Evolutionary conservation across 345 rosid genomes (phyloP).

Genomic region (Excoecaria agallocha): DNA sequence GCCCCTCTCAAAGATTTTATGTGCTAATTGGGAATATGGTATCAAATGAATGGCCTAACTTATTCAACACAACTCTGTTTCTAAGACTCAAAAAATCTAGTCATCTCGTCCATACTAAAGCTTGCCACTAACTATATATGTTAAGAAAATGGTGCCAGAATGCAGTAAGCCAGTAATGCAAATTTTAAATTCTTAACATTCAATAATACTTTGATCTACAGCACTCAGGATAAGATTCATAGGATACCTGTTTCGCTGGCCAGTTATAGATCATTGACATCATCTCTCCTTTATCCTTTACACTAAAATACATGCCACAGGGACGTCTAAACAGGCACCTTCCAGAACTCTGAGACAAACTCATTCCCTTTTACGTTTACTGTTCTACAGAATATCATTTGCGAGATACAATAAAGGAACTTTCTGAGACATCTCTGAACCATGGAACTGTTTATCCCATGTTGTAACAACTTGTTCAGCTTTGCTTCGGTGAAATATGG

Average conservation of each 20-base stretch:
- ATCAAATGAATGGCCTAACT: too few relatives aligned
- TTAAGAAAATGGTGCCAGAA: too few relatives aligned
- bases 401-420: slow-evolving; percentile 92
- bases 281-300: slow-evolving; percentile 99
- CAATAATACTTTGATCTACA: not conserved
- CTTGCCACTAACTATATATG: not conserved
- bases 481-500: slow-evolving; percentile 86
- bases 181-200: not conserved
- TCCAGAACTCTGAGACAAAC: slow-evolving; percentile 89
- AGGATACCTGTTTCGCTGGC: slow-evolving; percentile 70
- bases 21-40: too few relatives aligned
- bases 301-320: slow-evolving; percentile 98
- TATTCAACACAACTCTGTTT: too few relatives aligned
- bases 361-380: slow-evolving; percentile 93
- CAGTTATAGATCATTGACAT: slow-evolving; percentile 99
- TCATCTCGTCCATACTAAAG: too few relatives aligned
- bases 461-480: slow-evolving; percentile 79
- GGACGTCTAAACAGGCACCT: slow-evolving; percentile 95
- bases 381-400: slow-evolving; percentile 89
- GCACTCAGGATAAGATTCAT: slow-evolving; percentile 4
- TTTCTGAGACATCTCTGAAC: slow-evolving; percentile 71
- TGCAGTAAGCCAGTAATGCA: too few relatives aligned
- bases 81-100: too few relatives aligned
- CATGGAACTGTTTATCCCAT: too few relatives aligned
- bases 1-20: too few relatives aligned